Conservation (phyloP, 148 eudicot species). For the Chenopodium berlandieri region DNA sequence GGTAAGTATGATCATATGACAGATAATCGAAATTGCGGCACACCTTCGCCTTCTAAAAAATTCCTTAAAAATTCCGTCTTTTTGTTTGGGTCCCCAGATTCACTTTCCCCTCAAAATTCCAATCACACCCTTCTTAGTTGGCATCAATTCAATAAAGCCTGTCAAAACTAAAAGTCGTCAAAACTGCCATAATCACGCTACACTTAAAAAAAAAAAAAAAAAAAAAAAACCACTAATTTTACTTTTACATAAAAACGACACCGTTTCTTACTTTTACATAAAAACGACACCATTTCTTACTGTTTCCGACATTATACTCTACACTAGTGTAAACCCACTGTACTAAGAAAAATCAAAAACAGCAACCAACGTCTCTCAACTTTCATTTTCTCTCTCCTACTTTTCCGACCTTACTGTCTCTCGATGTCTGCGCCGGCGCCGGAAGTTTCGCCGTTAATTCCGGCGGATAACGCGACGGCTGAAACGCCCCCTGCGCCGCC, state of each 20-base stretch:
- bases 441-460: slow-evolving; percentile 19
- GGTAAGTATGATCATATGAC: not conserved
- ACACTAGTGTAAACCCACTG: not conserved
- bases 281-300: slow-evolving; percentile 25
- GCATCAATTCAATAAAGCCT: slow-evolving; percentile 1
- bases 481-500: slow-evolving; percentile 9
- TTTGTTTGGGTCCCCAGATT: not conserved
- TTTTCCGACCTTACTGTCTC: not conserved
- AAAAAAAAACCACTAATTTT: no score
- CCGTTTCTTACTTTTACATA: not conserved
- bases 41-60: not conserved
- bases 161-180: slow-evolving; percentile 22
- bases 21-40: not conserved
- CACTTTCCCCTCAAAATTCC: not conserved
- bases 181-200: slow-evolving; percentile 14
- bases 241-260: slow-evolving; percentile 19
- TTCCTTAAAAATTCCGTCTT: not conserved
- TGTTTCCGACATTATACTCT: slow-evolving; percentile 1
- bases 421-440: slow-evolving; percentile 36
- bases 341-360: slow-evolving; percentile 8
- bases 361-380: slow-evolving; percentile 7
- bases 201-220: not conserved
- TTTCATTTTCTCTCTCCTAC: slow-evolving; percentile 24
- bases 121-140: slow-evolving; percentile 4
- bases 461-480: slow-evolving; percentile 20